Evolutionary conservation across 176 grass and related monocot species (phyloP), one percentile per base, ranked within the genome.

Genomic region (Bothriochloa decipiens): DNA sequence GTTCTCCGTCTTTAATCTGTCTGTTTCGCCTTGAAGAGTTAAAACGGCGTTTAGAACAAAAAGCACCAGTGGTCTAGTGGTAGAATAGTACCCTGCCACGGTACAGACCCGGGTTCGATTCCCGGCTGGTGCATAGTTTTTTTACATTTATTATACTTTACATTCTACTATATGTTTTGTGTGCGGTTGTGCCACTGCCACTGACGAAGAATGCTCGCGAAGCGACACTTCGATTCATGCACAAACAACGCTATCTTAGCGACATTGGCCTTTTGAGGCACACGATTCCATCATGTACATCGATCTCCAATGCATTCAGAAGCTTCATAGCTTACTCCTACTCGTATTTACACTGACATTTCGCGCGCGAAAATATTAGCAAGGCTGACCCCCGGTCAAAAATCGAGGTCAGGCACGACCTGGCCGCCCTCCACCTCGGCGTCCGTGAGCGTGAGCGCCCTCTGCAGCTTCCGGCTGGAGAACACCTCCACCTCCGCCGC

Each of bases 401-500:
- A 95, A 58, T 84, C 68, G 10, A 97, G 67, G 86, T 92, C 92
- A n/a, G 95, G 78, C 75, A 92, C 75, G 18, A 88, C 77, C 32
- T 92, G 81, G 3, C 92, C 93, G 66, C 61, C 69, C 72, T 98
- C 95, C 16, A 98, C 84, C 71, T 98, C 93, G 29, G 91, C 96
- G 84, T 98, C 43, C 10, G 96, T 98, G 25, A 98, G 89, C 72
- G 91, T 92, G 12, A 98, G 81, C 29, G 96, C 96, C 80, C 69
- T 79, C 88, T 98, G 96, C 72, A 98, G 96, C 83, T 96, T 98
- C 83, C 61, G 65, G 27, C 89, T 88, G 60, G 77, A 85, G 87
- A 98, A 96, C 57, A 95, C 85, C 84, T 98, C 96, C 72, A 98
- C 86, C 89, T 98, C 96, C 29, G 86, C 91, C 68, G 75, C 87